Conservation (phyloP, 257 asterid species). For the Primulina tabacum region DNA sequence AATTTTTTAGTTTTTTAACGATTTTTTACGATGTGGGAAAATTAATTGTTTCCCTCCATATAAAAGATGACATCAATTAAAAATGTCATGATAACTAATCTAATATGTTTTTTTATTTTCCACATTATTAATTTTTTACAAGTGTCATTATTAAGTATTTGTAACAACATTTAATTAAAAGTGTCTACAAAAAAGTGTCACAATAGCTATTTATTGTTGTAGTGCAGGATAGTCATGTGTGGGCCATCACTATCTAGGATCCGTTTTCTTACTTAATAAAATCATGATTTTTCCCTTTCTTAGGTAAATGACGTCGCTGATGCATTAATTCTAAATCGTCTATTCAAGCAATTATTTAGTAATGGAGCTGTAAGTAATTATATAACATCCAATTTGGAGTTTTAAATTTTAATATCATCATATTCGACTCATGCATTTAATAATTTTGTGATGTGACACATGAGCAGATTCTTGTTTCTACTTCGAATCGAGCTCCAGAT, state of each 20-base stretch:
- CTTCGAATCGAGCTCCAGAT: conserved; percentile 95
- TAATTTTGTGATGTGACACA: conserved; percentile 13
- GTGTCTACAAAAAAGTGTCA: too few species aligned
- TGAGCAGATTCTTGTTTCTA: conserved; percentile 76
- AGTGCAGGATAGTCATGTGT: neutral
- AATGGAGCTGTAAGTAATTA: conserved; percentile 70
- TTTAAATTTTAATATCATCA: neutral
- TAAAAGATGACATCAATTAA: too few species aligned
- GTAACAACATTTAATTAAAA: too few species aligned
- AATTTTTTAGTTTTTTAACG: too few species aligned
- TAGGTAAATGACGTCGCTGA: conserved; percentile 94
- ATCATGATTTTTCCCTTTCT: conserved; percentile 3
- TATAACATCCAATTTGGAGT: neutral
- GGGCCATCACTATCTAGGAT: neutral
- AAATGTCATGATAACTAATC: too few species aligned
- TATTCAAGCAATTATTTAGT: conserved; percentile 67
- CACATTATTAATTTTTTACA: too few species aligned
- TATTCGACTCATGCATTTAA: conserved; percentile 9
- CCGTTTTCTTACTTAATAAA: neutral
- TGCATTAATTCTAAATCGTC: conserved; percentile 80
- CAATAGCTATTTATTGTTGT: too few species aligned
- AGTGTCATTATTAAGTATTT: too few species aligned
- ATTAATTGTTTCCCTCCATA: too few species aligned
- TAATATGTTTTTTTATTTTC: too few species aligned
- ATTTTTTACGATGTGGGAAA: too few species aligned